Percentiles rank a stretch among this genome's conserved stretches.
Evolutionary conservation across 352 stramenopile species (phyloP).

Genomic region (Globisporangium camurandrum): DNA sequence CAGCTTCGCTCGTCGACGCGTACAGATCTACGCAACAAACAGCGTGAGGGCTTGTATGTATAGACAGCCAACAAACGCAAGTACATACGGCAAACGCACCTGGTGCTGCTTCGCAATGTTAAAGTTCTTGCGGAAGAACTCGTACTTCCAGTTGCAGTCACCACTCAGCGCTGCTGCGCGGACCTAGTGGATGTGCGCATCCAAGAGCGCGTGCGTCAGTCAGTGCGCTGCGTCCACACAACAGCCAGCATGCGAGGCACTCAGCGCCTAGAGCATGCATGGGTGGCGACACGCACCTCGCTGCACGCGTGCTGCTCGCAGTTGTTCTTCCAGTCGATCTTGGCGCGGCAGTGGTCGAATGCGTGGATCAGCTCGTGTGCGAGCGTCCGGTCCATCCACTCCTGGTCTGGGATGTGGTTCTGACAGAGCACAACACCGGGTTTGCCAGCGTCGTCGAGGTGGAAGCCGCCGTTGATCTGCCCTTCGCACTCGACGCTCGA

Average conservation of each 20-base stretch:
- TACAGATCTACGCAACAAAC: slow-evolving; percentile 78
- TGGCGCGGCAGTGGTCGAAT: slow-evolving; percentile 90
- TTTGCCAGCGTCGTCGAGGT: slow-evolving; percentile 66
- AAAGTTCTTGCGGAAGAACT: slow-evolving; percentile 90
- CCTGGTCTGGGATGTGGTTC: slow-evolving; percentile 87
- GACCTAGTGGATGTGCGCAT: slow-evolving; percentile 20
- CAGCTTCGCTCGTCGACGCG: slow-evolving; percentile 82
- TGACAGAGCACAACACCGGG: slow-evolving; percentile 83
- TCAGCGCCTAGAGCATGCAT: no score
- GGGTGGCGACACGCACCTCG: slow-evolving; percentile 44
- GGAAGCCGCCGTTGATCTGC: slow-evolving; percentile 84
- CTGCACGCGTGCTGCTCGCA: slow-evolving; percentile 91
- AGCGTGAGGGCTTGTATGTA: no score
- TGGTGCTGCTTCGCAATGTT: slow-evolving; percentile 87
- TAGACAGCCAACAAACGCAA: not conserved
- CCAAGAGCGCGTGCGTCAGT: not conserved
- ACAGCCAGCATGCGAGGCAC: no score
- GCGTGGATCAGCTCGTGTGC: slow-evolving; percentile 92
- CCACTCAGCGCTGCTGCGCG: slow-evolving; percentile 75
- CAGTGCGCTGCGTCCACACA: slow-evolving; percentile 1
- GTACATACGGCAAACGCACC: slow-evolving; percentile 14
- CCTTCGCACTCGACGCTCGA: slow-evolving; percentile 75
- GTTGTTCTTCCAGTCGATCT: slow-evolving; percentile 91
- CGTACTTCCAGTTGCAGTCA: slow-evolving; percentile 89
- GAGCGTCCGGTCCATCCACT: slow-evolving; percentile 90